Evolutionary conservation across 1,284 basidiomycete genomes (phyloP).

Genomic region (Trichosporon coremiiforme): DNA sequence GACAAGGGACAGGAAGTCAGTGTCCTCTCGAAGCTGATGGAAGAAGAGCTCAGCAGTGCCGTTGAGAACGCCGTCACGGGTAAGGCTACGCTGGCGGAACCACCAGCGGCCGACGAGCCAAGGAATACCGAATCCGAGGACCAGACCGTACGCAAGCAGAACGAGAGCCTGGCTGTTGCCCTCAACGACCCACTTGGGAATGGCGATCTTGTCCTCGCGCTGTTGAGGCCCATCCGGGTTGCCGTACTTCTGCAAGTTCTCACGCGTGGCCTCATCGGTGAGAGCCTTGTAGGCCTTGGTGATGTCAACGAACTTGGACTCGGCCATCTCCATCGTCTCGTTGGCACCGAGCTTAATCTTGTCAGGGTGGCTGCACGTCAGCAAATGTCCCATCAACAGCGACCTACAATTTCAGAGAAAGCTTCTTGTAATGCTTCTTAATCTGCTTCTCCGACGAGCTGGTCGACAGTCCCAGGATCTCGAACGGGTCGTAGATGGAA

Average conservation of each 20-base stretch:
- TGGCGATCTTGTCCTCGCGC: constrained; percentile 91
- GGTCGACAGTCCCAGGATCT: constrained; percentile 78
- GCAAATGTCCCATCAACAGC: neutral
- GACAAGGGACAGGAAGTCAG: constrained; percentile 72
- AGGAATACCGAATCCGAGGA: constrained; percentile 86
- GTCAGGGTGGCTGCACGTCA: constrained; percentile 80
- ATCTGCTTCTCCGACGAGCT: constrained; percentile 85
- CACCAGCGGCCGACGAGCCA: constrained; percentile 91
- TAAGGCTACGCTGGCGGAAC: constrained; percentile 88
- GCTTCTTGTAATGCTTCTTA: constrained; percentile 92
- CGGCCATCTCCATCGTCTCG: constrained; percentile 85
- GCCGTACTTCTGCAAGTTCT: constrained; percentile 88
- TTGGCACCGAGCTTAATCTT: constrained; percentile 84
- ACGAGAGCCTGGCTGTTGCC: constrained; percentile 90
- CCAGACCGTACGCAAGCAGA: constrained; percentile 80
- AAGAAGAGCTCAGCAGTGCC: constrained; percentile 87
- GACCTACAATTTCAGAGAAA: constrained; percentile 83
- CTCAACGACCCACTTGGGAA: constrained; percentile 93
- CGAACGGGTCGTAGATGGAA: constrained; percentile 89
- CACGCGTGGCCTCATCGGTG: constrained; percentile 89
- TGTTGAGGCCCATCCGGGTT: constrained; percentile 97
- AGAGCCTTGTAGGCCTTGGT: constrained; percentile 99
- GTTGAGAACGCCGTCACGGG: constrained; percentile 88
- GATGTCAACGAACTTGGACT: constrained; percentile 84
- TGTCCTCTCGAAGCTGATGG: constrained; percentile 79